A percentile compares a stretch with the other conserved stretches of the same genome.
Conservation (phyloP, 805 yeast genomes). For the Huiozyma sinensis region DNA sequence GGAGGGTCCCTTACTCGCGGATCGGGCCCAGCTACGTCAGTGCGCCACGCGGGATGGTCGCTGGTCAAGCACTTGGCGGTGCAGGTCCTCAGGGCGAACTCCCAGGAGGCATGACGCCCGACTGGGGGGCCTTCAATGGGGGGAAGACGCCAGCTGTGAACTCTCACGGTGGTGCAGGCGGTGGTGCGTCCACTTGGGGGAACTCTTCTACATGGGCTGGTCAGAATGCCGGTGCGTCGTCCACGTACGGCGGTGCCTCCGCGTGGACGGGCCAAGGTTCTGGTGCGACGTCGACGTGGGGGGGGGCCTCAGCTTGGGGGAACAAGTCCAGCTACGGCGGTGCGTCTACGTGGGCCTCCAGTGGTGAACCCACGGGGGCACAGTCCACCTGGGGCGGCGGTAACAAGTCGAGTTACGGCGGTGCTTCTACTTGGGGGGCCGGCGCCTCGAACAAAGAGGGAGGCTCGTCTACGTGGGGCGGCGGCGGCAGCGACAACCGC, state of each 20-base stretch:
- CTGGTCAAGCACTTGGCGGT: constrained; percentile 27
- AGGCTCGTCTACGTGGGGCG: constrained; percentile 35
- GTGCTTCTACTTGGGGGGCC: constrained; percentile 35
- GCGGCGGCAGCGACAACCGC: constrained; percentile 16
- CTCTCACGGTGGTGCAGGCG: constrained; percentile 25
- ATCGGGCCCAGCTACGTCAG: constrained; percentile 29
- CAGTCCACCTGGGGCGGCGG: constrained; percentile 38
- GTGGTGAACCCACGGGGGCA: constrained; percentile 31
- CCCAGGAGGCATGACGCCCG: constrained; percentile 40
- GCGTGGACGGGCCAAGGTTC: constrained; percentile 29
- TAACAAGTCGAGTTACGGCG: constrained; percentile 30
- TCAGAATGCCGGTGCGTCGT: constrained; percentile 28
- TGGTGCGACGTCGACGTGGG: constrained; percentile 42
- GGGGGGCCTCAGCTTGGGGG: constrained; percentile 34
- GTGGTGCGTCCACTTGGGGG: constrained; percentile 34
- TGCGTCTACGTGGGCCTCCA: constrained; percentile 34
- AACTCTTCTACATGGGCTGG: constrained; percentile 38
- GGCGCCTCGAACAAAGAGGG: constrained; percentile 24
- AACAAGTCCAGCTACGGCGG: constrained; percentile 31
- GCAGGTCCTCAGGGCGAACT: constrained; percentile 11
- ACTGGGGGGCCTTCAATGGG: constrained; percentile 47
- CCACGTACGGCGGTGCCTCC: constrained; percentile 32
- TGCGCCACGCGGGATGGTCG: constrained; percentile 26
- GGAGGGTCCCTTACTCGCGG: constrained; percentile 29
- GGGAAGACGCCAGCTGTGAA: constrained; percentile 35